These are phyloP conservation scores for Didymella pinodella DNA, from an alignment of 2,329 filamentous ascomycete species.

Conservation along the genomic window DNA sequence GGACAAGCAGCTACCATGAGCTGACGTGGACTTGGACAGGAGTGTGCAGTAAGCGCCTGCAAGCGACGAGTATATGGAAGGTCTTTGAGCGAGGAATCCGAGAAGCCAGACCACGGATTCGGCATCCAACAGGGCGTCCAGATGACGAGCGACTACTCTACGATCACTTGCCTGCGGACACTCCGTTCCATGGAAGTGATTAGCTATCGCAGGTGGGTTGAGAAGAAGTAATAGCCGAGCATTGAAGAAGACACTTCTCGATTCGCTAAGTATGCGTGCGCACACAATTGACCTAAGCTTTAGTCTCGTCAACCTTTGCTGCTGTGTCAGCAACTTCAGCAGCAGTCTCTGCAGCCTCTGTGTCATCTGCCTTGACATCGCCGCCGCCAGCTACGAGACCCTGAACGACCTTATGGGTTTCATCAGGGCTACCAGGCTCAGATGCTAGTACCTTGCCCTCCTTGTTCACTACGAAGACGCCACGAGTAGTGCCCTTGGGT, in stretches of 20 bases:
- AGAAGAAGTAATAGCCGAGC: not conserved
- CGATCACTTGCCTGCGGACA: too few species aligned
- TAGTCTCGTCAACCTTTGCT: constrained; percentile 47
- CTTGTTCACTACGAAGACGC: constrained; percentile 88
- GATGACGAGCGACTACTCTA: not conserved
- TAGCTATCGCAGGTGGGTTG: too few species aligned
- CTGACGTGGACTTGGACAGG: too few species aligned
- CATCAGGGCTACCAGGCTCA: constrained; percentile 77
- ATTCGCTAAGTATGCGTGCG: not conserved
- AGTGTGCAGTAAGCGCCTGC: too few species aligned
- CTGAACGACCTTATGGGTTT: constrained; percentile 79
- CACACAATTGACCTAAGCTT: constrained; percentile 16
- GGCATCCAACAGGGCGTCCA: not conserved
- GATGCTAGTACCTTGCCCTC: constrained; percentile 78
- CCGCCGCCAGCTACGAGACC: constrained; percentile 61
- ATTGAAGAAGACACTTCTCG: not conserved
- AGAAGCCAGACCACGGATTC: not conserved
- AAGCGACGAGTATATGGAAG: not conserved
- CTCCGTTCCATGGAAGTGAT: too few species aligned
- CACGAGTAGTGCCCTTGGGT: constrained; percentile 80
- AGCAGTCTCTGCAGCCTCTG: constrained; percentile 50
- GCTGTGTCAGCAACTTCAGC: constrained; percentile 58
- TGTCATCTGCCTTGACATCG: constrained; percentile 35
- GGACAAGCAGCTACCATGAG: too few species aligned
- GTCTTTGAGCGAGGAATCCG: not conserved